These are phyloP conservation scores for Eimeria necatrix DNA, from an alignment of 169 alveolate genomes.

Conservation along the genomic window DNA sequence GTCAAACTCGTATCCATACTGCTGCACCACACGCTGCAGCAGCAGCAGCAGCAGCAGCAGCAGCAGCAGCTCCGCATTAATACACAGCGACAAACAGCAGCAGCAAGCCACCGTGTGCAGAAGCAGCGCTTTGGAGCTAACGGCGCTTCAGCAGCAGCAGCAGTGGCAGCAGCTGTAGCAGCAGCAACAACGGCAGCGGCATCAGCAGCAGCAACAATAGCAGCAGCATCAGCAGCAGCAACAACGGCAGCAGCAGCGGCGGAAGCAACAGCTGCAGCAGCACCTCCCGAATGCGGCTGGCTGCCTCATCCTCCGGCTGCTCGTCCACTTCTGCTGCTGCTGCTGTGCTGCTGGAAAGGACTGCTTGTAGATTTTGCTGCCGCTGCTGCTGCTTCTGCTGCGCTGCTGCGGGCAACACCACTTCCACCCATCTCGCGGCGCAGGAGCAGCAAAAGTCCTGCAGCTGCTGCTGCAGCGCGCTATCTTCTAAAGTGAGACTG, in stretches of 20 bases:
- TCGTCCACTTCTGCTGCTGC: not conserved
- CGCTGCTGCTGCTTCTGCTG: slow-evolving; percentile 60
- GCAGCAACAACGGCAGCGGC: not conserved
- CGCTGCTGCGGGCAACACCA: slow-evolving; percentile 33
- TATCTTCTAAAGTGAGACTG: slow-evolving; percentile 25
- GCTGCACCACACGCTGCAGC: slow-evolving; percentile 67
- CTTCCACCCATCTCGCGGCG: slow-evolving; percentile 18
- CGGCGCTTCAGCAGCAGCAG: slow-evolving; percentile 18
- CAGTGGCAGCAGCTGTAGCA: not conserved
- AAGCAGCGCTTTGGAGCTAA: not conserved
- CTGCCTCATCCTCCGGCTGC: slow-evolving; percentile 16
- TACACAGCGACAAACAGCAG: not conserved
- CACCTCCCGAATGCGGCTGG: slow-evolving; percentile 33
- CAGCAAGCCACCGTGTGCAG: not conserved
- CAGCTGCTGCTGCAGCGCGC: slow-evolving; percentile 60
- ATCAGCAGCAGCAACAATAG: not conserved
- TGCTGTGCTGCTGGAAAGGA: slow-evolving; percentile 31
- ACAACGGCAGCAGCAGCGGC: not conserved
- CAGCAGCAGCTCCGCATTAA: not conserved
- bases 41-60: slow-evolving; percentile 47
- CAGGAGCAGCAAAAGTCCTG: slow-evolving; percentile 29
- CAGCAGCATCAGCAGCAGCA: slow-evolving; percentile 3
- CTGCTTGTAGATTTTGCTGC: slow-evolving; percentile 37
- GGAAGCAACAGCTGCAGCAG: not conserved
- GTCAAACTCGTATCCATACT: slow-evolving; percentile 15